Percentiles rank a stretch among this genome's conserved stretches.
Evolutionary conservation across 1,284 basidiomycete species (phyloP).

Genomic region (Cutaneotrichosporon sp.): DNA sequence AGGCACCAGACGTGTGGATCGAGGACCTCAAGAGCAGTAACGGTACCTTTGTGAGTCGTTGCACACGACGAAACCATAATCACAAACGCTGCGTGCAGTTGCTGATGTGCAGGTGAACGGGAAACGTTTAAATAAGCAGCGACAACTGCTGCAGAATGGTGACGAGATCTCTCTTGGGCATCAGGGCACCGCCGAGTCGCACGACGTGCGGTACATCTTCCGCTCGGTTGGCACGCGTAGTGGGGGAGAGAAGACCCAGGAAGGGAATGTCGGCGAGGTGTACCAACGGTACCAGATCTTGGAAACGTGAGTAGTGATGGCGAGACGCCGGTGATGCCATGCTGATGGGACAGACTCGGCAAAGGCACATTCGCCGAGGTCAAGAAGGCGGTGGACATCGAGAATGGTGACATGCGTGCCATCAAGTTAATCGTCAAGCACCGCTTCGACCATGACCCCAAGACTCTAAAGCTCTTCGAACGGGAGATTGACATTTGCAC

Average conservation of each 20-base stretch:
- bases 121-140: constrained; percentile 58
- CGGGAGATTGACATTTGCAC: constrained; percentile 80
- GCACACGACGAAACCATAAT: background rate
- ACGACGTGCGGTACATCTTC: constrained; percentile 56
- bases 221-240: constrained; percentile 47
- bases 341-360: constrained; percentile 42
- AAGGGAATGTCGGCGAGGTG: constrained; percentile 53
- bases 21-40: constrained; percentile 71
- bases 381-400: constrained; percentile 49
- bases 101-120: constrained; percentile 64
- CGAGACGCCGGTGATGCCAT: background rate
- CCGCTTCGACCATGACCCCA: constrained; percentile 53
- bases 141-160: constrained; percentile 67
- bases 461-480: constrained; percentile 59
- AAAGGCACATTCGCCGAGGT: constrained; percentile 54
- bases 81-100: constrained; percentile 1
- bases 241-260: constrained; percentile 38
- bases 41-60: constrained; percentile 72
- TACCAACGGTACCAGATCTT: constrained; percentile 50
- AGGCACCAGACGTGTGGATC: constrained; percentile 62
- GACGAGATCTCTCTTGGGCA: constrained; percentile 79
- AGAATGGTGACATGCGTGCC: constrained; percentile 48
- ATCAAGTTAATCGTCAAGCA: constrained; percentile 53
- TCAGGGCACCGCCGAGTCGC: constrained; percentile 52
- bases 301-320: constrained; percentile 38